These are phyloP conservation scores for Haematococcus sp. DNA, from an alignment of 139 green algal genomes.

Conservation along the genomic window DNA sequence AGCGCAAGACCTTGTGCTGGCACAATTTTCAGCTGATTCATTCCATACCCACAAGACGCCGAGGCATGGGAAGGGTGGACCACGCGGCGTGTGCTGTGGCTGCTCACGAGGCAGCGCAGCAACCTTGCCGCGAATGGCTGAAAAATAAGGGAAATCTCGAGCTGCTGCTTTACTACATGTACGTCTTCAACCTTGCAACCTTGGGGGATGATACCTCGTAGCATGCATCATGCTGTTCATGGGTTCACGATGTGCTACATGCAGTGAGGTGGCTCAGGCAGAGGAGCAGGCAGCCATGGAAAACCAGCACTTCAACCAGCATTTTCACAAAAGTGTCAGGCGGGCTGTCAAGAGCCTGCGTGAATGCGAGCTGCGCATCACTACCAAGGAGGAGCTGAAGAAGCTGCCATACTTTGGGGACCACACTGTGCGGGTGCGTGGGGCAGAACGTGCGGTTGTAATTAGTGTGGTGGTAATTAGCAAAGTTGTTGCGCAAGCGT, in stretches of 20 bases:
- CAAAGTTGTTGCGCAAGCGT: too few species aligned
- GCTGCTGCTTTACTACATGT: not conserved
- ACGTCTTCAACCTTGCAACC: not conserved
- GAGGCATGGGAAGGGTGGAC: too few species aligned
- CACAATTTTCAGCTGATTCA: too few species aligned
- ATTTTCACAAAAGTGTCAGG: not conserved
- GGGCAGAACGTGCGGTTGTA: not conserved
- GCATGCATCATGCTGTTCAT: too few species aligned
- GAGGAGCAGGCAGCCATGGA: not conserved
- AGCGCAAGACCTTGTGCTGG: too few species aligned
- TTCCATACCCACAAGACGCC: too few species aligned
- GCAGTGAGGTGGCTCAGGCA: not conserved
- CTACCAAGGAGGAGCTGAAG: conserved; percentile 1
- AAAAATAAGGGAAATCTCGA: not conserved
- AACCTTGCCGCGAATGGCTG: not conserved
- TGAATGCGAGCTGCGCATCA: not conserved
- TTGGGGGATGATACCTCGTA: not conserved
- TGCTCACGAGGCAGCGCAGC: not conserved
- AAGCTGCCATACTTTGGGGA: conserved; percentile 4
- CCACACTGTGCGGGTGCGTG: not conserved
- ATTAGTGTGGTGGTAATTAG: too few species aligned
- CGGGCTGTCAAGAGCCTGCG: not conserved
- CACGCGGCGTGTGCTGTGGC: not conserved
- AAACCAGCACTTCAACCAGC: not conserved
- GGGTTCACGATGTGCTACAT: too few species aligned